These are phyloP conservation scores for Luffa acutangula DNA, from an alignment of 306 rosid genomes.

Conservation along the genomic window DNA sequence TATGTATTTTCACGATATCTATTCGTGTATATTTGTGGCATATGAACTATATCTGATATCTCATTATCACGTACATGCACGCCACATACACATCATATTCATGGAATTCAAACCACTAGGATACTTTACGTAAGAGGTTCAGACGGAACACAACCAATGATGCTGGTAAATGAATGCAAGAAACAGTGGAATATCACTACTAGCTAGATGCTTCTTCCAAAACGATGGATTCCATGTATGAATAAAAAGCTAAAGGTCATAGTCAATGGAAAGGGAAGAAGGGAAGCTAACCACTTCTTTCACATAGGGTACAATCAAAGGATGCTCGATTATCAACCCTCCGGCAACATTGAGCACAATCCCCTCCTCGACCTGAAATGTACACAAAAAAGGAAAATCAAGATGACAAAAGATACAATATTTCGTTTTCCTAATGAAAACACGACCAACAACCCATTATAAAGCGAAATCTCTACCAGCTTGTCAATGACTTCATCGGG, in stretches of 20 bases:
- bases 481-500: slow-evolving; percentile 73
- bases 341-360: slow-evolving; percentile 82
- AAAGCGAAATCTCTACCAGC: slow-evolving; percentile 47
- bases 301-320: slow-evolving; percentile 58
- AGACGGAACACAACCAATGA: neutral
- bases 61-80: neutral
- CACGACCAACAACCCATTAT: slow-evolving; percentile 7
- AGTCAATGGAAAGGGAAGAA: slow-evolving; percentile 10
- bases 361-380: slow-evolving; percentile 72
- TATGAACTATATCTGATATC: neutral
- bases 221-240: neutral
- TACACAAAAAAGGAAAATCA: neutral
- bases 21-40: neutral
- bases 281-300: slow-evolving; percentile 81
- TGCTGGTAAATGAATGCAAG: neutral
- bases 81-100: neutral
- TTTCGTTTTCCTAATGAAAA: neutral
- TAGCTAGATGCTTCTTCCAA: neutral
- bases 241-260: neutral
- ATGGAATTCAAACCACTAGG: neutral
- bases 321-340: slow-evolving; percentile 88
- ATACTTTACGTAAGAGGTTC: no score
- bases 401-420: neutral
- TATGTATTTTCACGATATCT: neutral
- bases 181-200: neutral